Evolutionary conservation across 208 protist genomes (phyloP).

Genomic region (Naegleria lovaniensis): DNA sequence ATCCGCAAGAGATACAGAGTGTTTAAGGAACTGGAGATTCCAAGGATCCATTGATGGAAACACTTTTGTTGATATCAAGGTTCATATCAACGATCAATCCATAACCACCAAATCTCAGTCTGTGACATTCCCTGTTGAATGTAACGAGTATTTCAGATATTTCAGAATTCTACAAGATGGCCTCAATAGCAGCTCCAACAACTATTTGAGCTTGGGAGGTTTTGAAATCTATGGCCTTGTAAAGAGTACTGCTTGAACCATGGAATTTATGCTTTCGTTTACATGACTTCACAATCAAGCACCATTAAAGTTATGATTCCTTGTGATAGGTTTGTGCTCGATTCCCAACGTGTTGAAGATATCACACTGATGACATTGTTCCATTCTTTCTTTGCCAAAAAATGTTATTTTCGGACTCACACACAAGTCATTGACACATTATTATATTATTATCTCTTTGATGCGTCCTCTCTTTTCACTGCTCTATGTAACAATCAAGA

Average conservation of each 20-base stretch:
- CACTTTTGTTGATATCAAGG: background rate
- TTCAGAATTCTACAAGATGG: constrained; percentile 22
- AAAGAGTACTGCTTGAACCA: background rate
- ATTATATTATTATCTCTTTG: no score
- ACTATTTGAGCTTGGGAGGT: background rate
- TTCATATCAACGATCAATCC: background rate
- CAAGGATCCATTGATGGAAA: constrained; percentile 1
- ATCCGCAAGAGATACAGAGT: background rate
- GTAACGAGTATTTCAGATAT: constrained; percentile 12
- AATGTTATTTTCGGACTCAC: no score
- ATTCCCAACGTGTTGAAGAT: no score
- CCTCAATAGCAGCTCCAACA: background rate
- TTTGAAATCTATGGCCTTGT: constrained; percentile 29
- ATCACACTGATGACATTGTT: no score
- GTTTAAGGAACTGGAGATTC: constrained; percentile 7
- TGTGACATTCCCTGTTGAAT: background rate
- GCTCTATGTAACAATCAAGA: no score
- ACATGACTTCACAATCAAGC: no score
- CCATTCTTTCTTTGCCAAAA: no score
- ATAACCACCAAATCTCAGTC: background rate
- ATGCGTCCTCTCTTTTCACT: no score
- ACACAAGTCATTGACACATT: no score
- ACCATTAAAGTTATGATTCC: no score
- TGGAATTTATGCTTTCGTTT: no score
- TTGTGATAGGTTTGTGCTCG: no score